These are phyloP conservation scores for Boechera divaricarpa DNA, from an alignment of 345 rosid genomes.

Conservation along the genomic window DNA sequence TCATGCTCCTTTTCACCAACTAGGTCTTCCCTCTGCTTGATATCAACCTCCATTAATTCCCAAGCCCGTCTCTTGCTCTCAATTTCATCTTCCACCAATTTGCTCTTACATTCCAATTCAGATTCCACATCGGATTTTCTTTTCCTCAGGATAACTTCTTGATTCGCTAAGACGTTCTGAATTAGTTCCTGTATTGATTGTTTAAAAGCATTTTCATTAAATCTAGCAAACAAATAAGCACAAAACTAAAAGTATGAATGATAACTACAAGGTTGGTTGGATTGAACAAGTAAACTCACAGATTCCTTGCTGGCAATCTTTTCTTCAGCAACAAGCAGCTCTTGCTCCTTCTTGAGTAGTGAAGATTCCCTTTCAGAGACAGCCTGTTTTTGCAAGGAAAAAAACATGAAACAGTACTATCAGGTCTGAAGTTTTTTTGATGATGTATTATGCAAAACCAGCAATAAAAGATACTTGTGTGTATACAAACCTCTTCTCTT, in stretches of 20 bases:
- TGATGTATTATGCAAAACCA: conserved; percentile 11
- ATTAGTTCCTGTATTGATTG: conserved; percentile 60
- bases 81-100: conserved; percentile 79
- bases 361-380: conserved; percentile 62
- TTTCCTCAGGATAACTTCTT: conserved; percentile 61
- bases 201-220: conserved; percentile 2
- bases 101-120: conserved; percentile 67
- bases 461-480: conserved; percentile 10
- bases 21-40: conserved; percentile 68
- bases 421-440: conserved; percentile 1
- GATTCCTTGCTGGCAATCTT: conserved; percentile 73
- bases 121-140: conserved; percentile 79
- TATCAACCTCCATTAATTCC: conserved; percentile 90
- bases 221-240: conserved; percentile 16
- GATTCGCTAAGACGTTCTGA: conserved; percentile 65
- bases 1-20: conserved; percentile 82
- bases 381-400: conserved; percentile 51
- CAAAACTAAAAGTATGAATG: conserved; percentile 19
- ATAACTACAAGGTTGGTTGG: conserved; percentile 15
- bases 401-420: conserved; percentile 24
- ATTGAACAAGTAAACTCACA: conserved; percentile 59
- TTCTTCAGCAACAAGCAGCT: conserved; percentile 72
- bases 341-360: conserved; percentile 72
- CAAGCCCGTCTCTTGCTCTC: conserved; percentile 88
- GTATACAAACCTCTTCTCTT: conserved; percentile 78